Conservation (phyloP, 176 grass and related monocot species). For the Oryza meyeriana region DNA sequence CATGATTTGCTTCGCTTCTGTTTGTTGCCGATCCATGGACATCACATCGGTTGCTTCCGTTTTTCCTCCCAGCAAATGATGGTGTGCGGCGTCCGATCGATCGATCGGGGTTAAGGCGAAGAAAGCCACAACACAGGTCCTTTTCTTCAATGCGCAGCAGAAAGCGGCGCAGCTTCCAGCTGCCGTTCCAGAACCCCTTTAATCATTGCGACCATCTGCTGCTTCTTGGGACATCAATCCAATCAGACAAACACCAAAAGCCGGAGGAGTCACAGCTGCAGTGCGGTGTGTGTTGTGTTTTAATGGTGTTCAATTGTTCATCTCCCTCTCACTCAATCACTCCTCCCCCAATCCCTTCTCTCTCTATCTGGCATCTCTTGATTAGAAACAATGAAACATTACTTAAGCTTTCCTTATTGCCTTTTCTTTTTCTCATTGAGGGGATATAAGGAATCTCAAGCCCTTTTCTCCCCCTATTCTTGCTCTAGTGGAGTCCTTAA, state of each 20-base stretch:
- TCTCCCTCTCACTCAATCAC: neutral
- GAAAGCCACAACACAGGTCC: neutral
- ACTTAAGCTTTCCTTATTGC: neutral
- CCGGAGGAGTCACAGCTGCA: constrained; percentile 26
- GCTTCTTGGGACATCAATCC: constrained; percentile 38
- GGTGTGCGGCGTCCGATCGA: neutral
- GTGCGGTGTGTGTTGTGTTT: constrained; percentile 30
- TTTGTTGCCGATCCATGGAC: constrained; percentile 20
- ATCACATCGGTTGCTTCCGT: constrained; percentile 9
- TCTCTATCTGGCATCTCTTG: neutral
- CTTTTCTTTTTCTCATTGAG: constrained; percentile 8
- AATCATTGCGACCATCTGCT: constrained; percentile 61
- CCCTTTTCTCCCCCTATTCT: constrained; percentile 26
- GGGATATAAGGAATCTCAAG: constrained; percentile 48
- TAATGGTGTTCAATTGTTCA: neutral
- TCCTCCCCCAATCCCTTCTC: neutral
- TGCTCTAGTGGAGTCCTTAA: constrained; percentile 55
- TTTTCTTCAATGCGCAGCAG: constrained; percentile 40
- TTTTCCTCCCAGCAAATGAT: constrained; percentile 21
- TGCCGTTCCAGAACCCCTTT: constrained; percentile 64
- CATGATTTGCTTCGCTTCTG: constrained; percentile 10
- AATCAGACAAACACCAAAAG: constrained; percentile 43
- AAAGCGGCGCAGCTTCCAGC: constrained; percentile 54
- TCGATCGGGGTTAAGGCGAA: neutral
- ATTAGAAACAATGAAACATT: neutral